Conservation (phyloP, 2,329 filamentous ascomycete species). For the Ophioceras dolichostomum region DNA sequence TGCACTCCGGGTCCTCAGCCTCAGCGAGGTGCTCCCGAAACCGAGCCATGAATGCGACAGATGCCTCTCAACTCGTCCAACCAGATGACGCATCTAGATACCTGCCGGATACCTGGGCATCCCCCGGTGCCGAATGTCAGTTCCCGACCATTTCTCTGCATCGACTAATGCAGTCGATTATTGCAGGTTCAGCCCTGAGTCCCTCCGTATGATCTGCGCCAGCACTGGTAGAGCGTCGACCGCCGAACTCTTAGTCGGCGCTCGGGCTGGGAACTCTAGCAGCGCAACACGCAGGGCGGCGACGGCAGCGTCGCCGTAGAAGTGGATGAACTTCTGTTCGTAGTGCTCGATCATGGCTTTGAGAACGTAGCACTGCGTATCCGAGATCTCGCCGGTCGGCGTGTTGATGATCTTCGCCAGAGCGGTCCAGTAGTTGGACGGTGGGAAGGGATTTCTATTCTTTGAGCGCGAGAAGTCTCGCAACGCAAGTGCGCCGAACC, state of each 20-base stretch:
- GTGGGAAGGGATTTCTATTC: constrained; percentile 63
- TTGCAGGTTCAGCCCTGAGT: constrained; percentile 33
- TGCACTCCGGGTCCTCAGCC: too few species aligned
- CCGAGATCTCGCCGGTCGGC: constrained; percentile 52
- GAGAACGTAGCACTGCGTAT: constrained; percentile 61
- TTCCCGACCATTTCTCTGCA: too few species aligned
- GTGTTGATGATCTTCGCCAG: constrained; percentile 69
- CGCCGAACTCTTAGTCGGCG: constrained; percentile 32
- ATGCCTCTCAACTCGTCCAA: too few species aligned
- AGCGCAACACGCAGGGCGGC: constrained; percentile 58
- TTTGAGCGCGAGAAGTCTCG: constrained; percentile 65
- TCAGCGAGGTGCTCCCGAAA: too few species aligned
- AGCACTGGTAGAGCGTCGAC: constrained; percentile 40
- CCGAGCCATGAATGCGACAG: too few species aligned
- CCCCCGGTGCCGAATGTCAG: too few species aligned
- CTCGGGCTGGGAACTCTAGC: constrained; percentile 56
- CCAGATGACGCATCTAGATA: too few species aligned
- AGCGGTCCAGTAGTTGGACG: constrained; percentile 70
- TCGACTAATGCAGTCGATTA: too few species aligned
- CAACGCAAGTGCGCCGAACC: constrained; percentile 71
- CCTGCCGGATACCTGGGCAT: too few species aligned
- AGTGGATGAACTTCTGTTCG: constrained; percentile 62
- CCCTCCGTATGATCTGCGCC: constrained; percentile 35
- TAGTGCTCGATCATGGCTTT: constrained; percentile 61
- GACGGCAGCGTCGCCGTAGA: constrained; percentile 70